These are phyloP conservation scores for Stagonosporopsis tanaceti DNA, from an alignment of 2,329 filamentous ascomycete species.

Conservation along the genomic window DNA sequence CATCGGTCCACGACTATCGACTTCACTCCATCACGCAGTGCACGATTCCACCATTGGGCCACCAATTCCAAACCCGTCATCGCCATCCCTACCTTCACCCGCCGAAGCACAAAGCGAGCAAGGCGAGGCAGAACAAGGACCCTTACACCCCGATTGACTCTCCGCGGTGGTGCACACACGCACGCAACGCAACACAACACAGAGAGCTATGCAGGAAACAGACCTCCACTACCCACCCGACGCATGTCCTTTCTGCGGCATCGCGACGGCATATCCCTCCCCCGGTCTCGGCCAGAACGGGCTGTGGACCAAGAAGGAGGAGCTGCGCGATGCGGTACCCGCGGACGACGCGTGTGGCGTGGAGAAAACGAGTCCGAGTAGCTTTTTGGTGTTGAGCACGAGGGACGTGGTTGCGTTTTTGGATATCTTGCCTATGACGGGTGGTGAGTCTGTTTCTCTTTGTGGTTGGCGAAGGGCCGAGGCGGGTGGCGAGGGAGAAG, in stretches of 20 bases:
- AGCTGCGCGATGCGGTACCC: conserved; percentile 33
- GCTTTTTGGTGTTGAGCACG: conserved; percentile 77
- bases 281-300: background rate
- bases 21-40: conserved; percentile 2
- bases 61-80: background rate
- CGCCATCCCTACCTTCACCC: background rate
- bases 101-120: no score
- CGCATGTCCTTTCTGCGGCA: conserved; percentile 66
- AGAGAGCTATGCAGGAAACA: conserved; percentile 36
- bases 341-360: conserved; percentile 34
- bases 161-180: no score
- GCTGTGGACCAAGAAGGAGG: conserved; percentile 18
- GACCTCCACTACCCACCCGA: conserved; percentile 52
- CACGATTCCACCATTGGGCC: background rate
- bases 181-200: no score
- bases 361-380: conserved; percentile 48
- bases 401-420: conserved; percentile 83
- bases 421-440: conserved; percentile 88
- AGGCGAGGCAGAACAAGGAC: no score
- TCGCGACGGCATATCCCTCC: conserved; percentile 60
- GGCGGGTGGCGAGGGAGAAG: background rate
- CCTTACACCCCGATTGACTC: no score
- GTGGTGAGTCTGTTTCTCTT: conserved; percentile 56
- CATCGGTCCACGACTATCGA: conserved; percentile 12
- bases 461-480: no score